Percentiles rank a stretch among this genome's conserved stretches.
phyloP scores from a whole-genome alignment of 2,329 filamentous ascomycete genomes.

The Magnaporthiopsis rhizophila region DNA sequence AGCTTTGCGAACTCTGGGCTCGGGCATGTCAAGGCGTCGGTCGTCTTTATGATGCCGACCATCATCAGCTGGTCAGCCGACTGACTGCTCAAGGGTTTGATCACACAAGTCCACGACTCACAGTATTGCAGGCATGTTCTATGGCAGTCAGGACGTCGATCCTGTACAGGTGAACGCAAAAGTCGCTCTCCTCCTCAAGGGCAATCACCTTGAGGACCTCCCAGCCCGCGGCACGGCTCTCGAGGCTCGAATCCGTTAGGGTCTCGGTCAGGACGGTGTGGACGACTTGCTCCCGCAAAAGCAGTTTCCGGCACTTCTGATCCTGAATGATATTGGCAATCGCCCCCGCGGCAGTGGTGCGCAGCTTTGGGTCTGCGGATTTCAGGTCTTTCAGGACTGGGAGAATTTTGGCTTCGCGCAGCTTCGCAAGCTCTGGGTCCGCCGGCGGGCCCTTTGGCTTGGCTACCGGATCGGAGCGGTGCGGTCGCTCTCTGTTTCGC shows the following conservation, averaged over 20 bases:
- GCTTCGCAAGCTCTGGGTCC: conserved; percentile 54
- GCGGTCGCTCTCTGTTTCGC: conserved; percentile 40
- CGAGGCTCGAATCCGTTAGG: conserved; percentile 52
- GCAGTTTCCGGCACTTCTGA: conserved; percentile 52
- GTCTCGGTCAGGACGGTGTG: conserved; percentile 55
- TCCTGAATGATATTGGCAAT: conserved; percentile 57
- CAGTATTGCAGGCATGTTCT: conserved; percentile 44
- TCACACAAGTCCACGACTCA: conserved; percentile 24
- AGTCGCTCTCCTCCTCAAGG: conserved; percentile 57
- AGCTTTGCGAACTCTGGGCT: conserved; percentile 36
- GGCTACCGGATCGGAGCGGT: conserved; percentile 46
- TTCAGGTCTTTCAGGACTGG: conserved; percentile 54
- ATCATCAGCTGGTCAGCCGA: conserved; percentile 11
- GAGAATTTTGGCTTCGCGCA: conserved; percentile 55
- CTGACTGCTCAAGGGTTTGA: background rate
- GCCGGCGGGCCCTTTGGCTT: conserved; percentile 53
- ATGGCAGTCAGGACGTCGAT: conserved; percentile 54
- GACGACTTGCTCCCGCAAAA: conserved; percentile 59
- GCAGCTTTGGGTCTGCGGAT: conserved; percentile 49
- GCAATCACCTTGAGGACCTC: conserved; percentile 54
- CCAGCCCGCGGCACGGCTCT: conserved; percentile 61
- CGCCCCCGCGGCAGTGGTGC: conserved; percentile 49
- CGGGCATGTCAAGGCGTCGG: conserved; percentile 28
- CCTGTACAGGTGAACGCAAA: conserved; percentile 57
- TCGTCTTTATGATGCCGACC: conserved; percentile 9